Evolutionary conservation across 2,329 filamentous ascomycete species (phyloP), one percentile per base, ranked within the genome.

Genomic region (Trematosphaeria pertusa): DNA sequence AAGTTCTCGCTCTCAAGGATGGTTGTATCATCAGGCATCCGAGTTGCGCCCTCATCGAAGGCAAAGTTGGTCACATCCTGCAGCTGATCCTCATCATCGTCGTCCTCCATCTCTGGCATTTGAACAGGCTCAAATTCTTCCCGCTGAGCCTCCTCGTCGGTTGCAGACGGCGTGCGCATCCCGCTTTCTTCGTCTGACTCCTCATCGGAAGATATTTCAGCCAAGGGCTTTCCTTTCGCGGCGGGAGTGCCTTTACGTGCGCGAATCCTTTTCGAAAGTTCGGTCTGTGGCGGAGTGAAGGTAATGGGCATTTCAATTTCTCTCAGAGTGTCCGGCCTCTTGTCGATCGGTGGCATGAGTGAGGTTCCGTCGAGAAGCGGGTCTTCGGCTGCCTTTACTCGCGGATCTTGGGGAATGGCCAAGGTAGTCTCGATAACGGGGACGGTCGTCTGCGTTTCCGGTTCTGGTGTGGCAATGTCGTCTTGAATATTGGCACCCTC

Each of bases 1-100:
- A 80, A 79, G 42, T 75, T 75, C 53, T 79, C 77, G 49, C 76
- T 78, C 33, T 75, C 69, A 6, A 74, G 61, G n/a, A 78, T 65
- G 0, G 76, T 79, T 8, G 72, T 69, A 30, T 79, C 76, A 17
- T 76, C 76, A 3, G 59, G 64, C 60, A 65, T 64, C 11, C 65
- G 58, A 3, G 64, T 69, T 0, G 61, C 52, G n/a, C 61, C 62
- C 50, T 69, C 63, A 9, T 70, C 64, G 40, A 67, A 63, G 1
- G 56, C 61, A 48, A 59, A 66, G 9, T 59, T 46, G 21, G 58
- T 61, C 6, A 42, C 55, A 30, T 63, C 62, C 24, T 56, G 46
- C 1, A 50, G 43, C 3, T 64, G 59, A 28, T 58, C 52, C 19
- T 65, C 56, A 5, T 44, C 42, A n/a, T 43, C 53, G n/a, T 52